Evolutionary conservation across 2,329 filamentous ascomycete species (phyloP), one percentile per base, ranked within the genome.

Genomic region (Colletotrichum spaethianum): DNA sequence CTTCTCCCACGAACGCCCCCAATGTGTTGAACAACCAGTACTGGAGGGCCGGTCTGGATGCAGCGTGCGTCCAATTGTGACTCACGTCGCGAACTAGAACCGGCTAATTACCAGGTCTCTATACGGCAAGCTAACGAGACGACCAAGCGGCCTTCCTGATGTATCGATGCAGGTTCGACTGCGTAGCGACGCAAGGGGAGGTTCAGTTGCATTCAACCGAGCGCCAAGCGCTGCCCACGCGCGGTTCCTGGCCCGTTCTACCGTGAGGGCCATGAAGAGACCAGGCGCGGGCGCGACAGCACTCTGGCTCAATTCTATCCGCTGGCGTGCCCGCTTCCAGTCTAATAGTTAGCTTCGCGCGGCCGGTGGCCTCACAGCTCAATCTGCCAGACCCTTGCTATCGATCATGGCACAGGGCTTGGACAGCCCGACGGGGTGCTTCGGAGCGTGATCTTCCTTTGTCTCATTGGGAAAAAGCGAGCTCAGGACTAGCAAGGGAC

Each of bases 221-320:
- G 44, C 44, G 67, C 61, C 57, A 70, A 73, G 70, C 50, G 48
- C 46, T 38, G 12, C 46, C 42, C 38, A 50, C 44, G 59, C 56
- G 42, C 70, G 67, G 67, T 73, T 73, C 57, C 70, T 73, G 67
- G 70, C 70, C 70, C 70, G 70, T 38, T 50, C 36, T 56, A 57
- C 70, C 70, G 70, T 61, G 38, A 57, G 26, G 8, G 28, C 38
- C 50, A 69, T 44, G 52, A 55, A 26, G 46, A 42, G 1, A 14
- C 52, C 38, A 33, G 23, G 23, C 18, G 59, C 23, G 20, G 23
- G 48, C 36, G 9, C 40, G 59, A 52, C 67, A 31, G 16, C 20
- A 23, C 11, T 23, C 14, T 38, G 16, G 16, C 31, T 38, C 60
- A 50, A 42, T 56, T 31, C n/a, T 11, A 0, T 20, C 9, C 48